Conservation (phyloP, 257 asterid species). For the Nicotiana sylvestris region DNA sequence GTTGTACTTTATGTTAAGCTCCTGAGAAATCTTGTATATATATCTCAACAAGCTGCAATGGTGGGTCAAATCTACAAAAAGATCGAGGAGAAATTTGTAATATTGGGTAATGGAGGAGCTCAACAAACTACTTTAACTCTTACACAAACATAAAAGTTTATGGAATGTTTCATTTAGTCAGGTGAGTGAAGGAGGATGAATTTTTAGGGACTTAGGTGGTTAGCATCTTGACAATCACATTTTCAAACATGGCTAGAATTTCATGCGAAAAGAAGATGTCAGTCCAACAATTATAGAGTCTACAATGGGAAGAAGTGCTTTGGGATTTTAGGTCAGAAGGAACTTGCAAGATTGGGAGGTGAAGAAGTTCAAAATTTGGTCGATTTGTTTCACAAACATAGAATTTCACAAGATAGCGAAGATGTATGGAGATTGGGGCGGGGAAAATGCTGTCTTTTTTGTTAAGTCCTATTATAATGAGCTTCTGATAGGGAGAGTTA, state of each 20-base stretch:
- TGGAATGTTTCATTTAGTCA: neutral
- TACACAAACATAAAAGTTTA: neutral
- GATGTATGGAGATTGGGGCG: neutral
- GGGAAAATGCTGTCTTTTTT: neutral
- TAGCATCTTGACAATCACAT: neutral
- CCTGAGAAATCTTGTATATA: too few species aligned
- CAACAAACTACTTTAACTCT: neutral
- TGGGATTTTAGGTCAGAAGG: too few species aligned
- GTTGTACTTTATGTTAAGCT: too few species aligned
- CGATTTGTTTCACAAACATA: too few species aligned
- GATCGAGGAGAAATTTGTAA: too few species aligned
- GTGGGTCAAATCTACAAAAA: too few species aligned
- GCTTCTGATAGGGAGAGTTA: neutral
- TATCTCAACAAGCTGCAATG: too few species aligned
- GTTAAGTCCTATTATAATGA: neutral
- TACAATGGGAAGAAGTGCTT: too few species aligned
- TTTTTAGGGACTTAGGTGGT: neutral
- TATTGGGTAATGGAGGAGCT: too few species aligned
- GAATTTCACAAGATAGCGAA: too few species aligned
- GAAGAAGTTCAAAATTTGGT: too few species aligned
- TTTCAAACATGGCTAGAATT: neutral
- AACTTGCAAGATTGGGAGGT: too few species aligned
- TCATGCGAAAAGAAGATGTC: neutral
- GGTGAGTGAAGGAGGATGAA: neutral
- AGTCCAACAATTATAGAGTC: neutral